Conservation (phyloP, 108 stramenopile genomes). For the Pseudonitzschia multiseries region DNA sequence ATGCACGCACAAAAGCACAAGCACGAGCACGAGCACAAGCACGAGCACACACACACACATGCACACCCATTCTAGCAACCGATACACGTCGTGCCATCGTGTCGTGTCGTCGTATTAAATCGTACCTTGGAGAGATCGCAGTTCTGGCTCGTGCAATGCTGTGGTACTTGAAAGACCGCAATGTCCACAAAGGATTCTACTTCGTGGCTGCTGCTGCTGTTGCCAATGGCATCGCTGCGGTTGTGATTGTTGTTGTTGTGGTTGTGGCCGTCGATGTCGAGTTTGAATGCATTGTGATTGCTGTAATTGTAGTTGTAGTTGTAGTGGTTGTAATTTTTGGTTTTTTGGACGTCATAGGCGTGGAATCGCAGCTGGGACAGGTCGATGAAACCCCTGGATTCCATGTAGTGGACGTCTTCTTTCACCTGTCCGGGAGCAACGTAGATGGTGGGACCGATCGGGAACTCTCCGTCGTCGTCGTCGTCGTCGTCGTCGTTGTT, state of each 20-base stretch:
- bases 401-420: slow-evolving; percentile 17
- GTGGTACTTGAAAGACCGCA: slow-evolving; percentile 18
- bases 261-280: background rate
- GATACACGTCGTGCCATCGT: no score
- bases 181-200: slow-evolving; percentile 15
- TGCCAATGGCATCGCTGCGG: background rate
- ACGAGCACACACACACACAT: no score
- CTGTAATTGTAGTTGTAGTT: background rate
- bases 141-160: slow-evolving; percentile 15
- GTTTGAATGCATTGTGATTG: background rate
- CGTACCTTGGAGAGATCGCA: slow-evolving; percentile 18
- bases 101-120: no score
- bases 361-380: slow-evolving; percentile 5
- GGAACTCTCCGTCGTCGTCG: background rate
- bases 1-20: no score
- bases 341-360: background rate
- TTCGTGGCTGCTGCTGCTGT: slow-evolving; percentile 38
- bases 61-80: no score
- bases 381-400: slow-evolving; percentile 5
- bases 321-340: background rate
- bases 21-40: no score
- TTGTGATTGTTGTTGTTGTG: background rate
- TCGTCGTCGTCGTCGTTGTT: no score
- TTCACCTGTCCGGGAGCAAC: slow-evolving; percentile 10
- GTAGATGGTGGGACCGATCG: background rate